These are phyloP conservation scores for Pseudogymnoascus sp. DNA, from an alignment of 2,329 filamentous ascomycete genomes.

Conservation along the genomic window DNA sequence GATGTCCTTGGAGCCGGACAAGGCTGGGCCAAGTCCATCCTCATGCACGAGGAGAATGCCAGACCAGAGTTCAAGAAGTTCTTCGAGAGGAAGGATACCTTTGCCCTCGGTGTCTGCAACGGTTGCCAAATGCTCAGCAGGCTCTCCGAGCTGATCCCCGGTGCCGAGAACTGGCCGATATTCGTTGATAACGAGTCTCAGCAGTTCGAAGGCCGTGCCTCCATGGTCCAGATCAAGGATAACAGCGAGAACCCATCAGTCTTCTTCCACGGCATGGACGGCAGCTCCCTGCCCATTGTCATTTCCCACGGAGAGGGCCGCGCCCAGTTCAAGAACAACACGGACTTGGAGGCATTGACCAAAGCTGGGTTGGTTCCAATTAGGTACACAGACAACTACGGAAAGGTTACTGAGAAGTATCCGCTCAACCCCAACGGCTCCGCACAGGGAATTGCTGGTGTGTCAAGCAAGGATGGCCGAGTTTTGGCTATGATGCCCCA, in stretches of 20 bases:
- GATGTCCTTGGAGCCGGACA: constrained; percentile 83
- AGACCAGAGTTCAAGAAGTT: constrained; percentile 73
- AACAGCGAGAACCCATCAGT: constrained; percentile 55
- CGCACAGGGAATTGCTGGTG: constrained; percentile 58
- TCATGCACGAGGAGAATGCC: constrained; percentile 66
- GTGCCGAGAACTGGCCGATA: constrained; percentile 72
- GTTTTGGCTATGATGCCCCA: constrained; percentile 69
- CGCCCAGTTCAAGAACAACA: constrained; percentile 56
- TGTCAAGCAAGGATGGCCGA: constrained; percentile 55
- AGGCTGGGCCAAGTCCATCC: constrained; percentile 90
- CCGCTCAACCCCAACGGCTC: constrained; percentile 78
- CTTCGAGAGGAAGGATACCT: constrained; percentile 83
- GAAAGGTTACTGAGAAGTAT: constrained; percentile 68
- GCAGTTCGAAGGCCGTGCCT: constrained; percentile 83
- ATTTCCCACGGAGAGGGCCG: constrained; percentile 89
- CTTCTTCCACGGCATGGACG: constrained; percentile 83
- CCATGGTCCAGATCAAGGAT: constrained; percentile 74
- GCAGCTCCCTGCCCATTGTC: constrained; percentile 72
- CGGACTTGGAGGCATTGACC: constrained; percentile 45
- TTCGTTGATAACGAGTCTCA: constrained; percentile 79
- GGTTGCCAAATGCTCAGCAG: constrained; percentile 91
- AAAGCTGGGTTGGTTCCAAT: constrained; percentile 64
- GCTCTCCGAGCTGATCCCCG: constrained; percentile 75
- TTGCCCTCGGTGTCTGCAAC: constrained; percentile 91
- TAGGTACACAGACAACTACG: constrained; percentile 77